A percentile compares a stretch with the other conserved stretches of the same genome.
Conservation (phyloP, 306 rosid genomes). For the Ammopiptanthus mongolicus region DNA sequence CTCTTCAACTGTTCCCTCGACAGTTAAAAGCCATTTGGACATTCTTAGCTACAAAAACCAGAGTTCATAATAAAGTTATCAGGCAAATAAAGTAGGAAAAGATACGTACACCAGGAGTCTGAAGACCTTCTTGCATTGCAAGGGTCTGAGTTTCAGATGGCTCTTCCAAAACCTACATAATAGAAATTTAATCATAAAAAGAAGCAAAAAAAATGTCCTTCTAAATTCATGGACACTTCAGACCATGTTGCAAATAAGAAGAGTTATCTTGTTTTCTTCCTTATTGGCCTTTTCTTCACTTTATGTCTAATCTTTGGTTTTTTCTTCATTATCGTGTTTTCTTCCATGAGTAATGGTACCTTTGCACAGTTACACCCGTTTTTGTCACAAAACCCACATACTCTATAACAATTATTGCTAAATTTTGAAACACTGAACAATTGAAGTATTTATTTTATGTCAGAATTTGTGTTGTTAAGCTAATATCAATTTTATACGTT, state of each 20-base stretch:
- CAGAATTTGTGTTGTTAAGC: neutral
- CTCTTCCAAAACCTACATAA: conserved; percentile 59
- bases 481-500: neutral
- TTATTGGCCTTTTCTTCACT: no score
- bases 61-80: neutral
- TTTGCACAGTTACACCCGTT: neutral
- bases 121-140: conserved; percentile 53
- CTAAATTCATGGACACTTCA: neutral
- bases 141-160: conserved; percentile 52
- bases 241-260: neutral
- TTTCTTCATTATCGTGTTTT: neutral
- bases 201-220: neutral
- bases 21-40: neutral
- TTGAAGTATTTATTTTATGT: neutral
- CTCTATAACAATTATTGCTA: neutral
- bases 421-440: neutral
- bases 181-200: conserved; percentile 4
- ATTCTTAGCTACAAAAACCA: neutral
- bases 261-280: neutral
- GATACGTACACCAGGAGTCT: conserved; percentile 68
- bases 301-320: no score
- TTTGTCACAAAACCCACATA: neutral
- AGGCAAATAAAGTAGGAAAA: neutral
- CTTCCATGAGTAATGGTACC: neutral
- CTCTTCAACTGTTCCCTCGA: neutral